Conservation (phyloP, 257 asterid genomes). For the Gentiana straminea region DNA sequence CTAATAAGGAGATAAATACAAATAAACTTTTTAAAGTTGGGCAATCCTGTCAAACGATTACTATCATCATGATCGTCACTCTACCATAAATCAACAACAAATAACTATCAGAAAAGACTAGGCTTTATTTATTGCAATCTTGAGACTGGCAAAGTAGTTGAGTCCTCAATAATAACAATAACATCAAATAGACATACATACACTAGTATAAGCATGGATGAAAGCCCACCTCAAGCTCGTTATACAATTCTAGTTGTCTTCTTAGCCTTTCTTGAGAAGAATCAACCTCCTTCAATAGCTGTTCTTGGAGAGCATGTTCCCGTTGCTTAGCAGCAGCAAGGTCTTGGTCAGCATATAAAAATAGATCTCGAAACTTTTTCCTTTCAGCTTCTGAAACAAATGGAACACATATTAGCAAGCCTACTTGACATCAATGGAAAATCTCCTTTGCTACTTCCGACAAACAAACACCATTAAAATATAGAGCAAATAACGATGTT, state of each 20-base stretch:
- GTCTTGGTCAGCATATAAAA: constrained; percentile 75
- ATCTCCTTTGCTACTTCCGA: background rate
- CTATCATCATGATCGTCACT: no score
- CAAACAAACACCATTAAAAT: no score
- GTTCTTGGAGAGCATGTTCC: constrained; percentile 68
- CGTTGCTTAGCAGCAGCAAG: constrained; percentile 90
- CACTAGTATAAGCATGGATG: constrained; percentile 6
- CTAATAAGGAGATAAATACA: no score
- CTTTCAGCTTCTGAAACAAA: constrained; percentile 64
- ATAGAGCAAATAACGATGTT: no score
- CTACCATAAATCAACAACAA: no score
- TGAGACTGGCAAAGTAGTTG: background rate
- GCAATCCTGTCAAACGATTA: no score
- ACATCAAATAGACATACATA: background rate
- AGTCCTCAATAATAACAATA: background rate
- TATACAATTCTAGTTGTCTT: constrained; percentile 62
- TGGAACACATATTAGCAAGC: constrained; percentile 10
- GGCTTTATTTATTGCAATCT: no score
- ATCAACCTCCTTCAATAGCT: constrained; percentile 60
- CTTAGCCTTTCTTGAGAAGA: constrained; percentile 69
- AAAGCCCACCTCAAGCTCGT: constrained; percentile 72
- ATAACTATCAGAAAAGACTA: no score
- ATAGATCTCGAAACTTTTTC: constrained; percentile 54
- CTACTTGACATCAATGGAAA: constrained; percentile 18
- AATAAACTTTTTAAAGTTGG: no score